A percentile compares a stretch with the other conserved stretches of the same genome.
Evolutionary conservation across 1,284 basidiomycete species (phyloP).

Genomic region (Pseudozyma sp.): DNA sequence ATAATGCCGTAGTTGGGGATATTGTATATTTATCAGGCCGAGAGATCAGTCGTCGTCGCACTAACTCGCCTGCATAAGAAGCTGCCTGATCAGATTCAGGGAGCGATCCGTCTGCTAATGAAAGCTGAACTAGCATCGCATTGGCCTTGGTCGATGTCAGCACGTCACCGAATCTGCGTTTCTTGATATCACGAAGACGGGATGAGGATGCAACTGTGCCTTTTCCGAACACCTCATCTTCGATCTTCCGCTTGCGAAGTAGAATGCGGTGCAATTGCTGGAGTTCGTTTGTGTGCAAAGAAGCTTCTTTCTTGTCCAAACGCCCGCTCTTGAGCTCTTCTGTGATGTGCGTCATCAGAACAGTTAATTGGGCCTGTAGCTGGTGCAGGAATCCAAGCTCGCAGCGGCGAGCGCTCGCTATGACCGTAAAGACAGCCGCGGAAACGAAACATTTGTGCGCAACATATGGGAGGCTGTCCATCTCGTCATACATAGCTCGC

Average conservation of each 20-base stretch:
- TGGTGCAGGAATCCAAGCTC: conserved; percentile 10
- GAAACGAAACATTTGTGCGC: conserved; percentile 16
- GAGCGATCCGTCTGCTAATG: background rate
- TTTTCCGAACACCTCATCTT: background rate
- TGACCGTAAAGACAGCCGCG: conserved; percentile 5
- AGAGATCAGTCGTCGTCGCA: conserved; percentile 23
- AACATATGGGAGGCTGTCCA: background rate
- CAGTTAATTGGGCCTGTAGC: conserved; percentile 13
- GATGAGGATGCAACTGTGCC: background rate
- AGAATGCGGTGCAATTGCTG: conserved; percentile 8
- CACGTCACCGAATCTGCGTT: conserved; percentile 13
- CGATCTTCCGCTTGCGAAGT: background rate
- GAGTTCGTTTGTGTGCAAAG: background rate
- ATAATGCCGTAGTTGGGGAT: no score
- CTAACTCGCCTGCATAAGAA: conserved; percentile 9
- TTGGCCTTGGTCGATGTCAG: background rate
- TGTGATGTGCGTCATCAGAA: background rate
- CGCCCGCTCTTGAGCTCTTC: no score
- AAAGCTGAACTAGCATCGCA: conserved; percentile 15
- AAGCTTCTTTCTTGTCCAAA: no score
- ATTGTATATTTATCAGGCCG: conserved; percentile 5
- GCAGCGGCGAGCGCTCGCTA: conserved; percentile 9
- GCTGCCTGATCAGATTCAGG: background rate
- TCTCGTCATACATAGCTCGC: background rate
- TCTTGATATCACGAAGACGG: conserved; percentile 6